Conservation (phyloP, 129 eudicot genomes). For the Artemisia argyi region DNA sequence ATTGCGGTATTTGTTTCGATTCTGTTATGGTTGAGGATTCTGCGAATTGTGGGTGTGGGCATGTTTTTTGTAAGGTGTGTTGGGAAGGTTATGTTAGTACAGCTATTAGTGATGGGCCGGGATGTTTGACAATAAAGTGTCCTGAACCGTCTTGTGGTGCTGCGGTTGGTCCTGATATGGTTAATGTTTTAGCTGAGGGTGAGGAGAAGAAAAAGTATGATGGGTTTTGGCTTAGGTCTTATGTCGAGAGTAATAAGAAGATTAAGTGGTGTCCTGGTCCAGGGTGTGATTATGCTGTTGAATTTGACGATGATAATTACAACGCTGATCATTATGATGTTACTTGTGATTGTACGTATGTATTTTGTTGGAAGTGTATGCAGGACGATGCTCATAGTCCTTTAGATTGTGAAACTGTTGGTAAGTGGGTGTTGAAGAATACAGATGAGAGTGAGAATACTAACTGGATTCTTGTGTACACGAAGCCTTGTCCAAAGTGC, state of each 20-base stretch:
- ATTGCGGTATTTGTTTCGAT: constrained; percentile 45
- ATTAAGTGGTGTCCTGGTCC: constrained; percentile 55
- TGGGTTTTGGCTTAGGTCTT: constrained; percentile 34
- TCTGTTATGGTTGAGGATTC: not conserved
- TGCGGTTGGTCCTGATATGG: constrained; percentile 28
- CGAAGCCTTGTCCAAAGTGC: constrained; percentile 54
- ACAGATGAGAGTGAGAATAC: constrained; percentile 26
- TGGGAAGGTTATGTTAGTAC: constrained; percentile 38
- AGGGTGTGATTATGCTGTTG: constrained; percentile 19
- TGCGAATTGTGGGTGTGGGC: constrained; percentile 26
- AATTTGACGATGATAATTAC: not conserved
- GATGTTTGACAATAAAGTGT: constrained; percentile 38
- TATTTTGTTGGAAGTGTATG: constrained; percentile 47
- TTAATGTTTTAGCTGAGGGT: constrained; percentile 15
- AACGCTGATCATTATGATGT: constrained; percentile 36
- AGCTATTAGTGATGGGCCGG: constrained; percentile 37
- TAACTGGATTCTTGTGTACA: constrained; percentile 40
- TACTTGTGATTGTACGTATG: constrained; percentile 27
- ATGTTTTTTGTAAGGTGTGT: constrained; percentile 31
- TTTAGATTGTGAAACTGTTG: constrained; percentile 40
- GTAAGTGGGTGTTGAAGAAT: constrained; percentile 37
- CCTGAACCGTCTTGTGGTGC: constrained; percentile 44
- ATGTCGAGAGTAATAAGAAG: constrained; percentile 37
- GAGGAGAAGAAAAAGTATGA: constrained; percentile 35
- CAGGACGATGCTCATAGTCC: constrained; percentile 48